These are phyloP conservation scores for Podaxis pistillaris DNA, from an alignment of 768 basidiomycete genomes.

Conservation along the genomic window DNA sequence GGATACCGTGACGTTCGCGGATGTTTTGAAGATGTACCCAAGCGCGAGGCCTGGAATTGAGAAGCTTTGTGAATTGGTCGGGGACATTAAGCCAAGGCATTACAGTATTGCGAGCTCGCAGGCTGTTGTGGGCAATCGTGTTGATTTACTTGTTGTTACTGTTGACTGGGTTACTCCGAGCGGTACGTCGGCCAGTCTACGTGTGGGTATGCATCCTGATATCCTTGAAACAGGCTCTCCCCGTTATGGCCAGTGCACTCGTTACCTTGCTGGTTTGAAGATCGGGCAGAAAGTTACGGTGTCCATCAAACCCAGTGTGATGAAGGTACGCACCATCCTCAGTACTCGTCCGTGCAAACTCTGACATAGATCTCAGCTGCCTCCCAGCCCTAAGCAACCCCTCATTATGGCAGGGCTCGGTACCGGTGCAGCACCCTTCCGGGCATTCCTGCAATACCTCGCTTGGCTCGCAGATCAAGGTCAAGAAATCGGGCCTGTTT, in stretches of 20 bases:
- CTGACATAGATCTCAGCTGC: constrained; percentile 52
- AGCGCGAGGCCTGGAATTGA: constrained; percentile 84
- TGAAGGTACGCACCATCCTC: constrained; percentile 68
- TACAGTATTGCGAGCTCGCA: constrained; percentile 98
- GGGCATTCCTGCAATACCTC: constrained; percentile 96
- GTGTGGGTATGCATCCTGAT: constrained; percentile 2
- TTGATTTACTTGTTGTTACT: constrained; percentile 93
- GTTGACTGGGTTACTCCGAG: constrained; percentile 89
- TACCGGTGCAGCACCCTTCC: constrained; percentile 98
- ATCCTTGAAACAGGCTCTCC: constrained; percentile 49
- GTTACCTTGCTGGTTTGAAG: constrained; percentile 84
- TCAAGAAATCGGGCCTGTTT: constrained; percentile 82
- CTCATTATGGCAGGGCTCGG: constrained; percentile 99
- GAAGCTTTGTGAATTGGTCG: constrained; percentile 82
- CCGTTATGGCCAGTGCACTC: constrained; percentile 93
- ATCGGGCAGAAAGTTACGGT: constrained; percentile 93
- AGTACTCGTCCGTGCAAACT: neutral
- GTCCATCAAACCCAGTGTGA: constrained; percentile 97
- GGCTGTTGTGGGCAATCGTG: constrained; percentile 90
- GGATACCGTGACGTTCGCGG: constrained; percentile 92
- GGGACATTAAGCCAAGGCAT: constrained; percentile 95
- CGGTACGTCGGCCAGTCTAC: constrained; percentile 48
- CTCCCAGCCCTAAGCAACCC: constrained; percentile 80
- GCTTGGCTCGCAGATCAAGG: constrained; percentile 78
- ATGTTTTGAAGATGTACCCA: constrained; percentile 73